Evolutionary conservation across 2,329 filamentous ascomycete species (phyloP).

Genomic region (Aspergillus ustus): DNA sequence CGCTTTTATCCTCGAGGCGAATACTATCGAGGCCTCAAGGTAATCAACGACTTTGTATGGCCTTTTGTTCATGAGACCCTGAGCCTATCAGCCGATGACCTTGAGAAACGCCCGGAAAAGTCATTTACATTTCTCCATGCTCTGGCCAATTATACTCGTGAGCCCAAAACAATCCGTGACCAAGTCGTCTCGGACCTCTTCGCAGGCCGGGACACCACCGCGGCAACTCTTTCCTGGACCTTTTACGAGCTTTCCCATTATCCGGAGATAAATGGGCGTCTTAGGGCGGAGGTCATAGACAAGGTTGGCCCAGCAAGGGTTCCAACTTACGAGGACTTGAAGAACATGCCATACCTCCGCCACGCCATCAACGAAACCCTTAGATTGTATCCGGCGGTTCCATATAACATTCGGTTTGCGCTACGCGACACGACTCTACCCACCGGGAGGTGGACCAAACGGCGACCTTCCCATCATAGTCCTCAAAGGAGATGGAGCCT

Average conservation of each 20-base stretch:
- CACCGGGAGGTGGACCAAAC: conserved; percentile 10
- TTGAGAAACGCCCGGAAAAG: conserved; percentile 1
- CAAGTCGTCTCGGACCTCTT: conserved; percentile 7
- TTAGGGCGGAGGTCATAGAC: conserved; percentile 4
- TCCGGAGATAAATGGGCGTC: background rate
- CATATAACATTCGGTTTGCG: conserved; percentile 13
- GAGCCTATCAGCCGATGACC: background rate
- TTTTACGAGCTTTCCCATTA: conserved; percentile 15
- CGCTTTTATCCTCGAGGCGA: conserved; percentile 5
- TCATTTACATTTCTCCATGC: conserved; percentile 13
- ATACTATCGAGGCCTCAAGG: conserved; percentile 9
- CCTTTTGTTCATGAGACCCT: conserved; percentile 10
- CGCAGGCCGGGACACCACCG: conserved; percentile 12
- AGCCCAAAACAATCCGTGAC: conserved; percentile 11
- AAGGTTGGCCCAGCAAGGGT: conserved; percentile 3
- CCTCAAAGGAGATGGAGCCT: conserved; percentile 8
- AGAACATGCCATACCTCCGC: conserved; percentile 9
- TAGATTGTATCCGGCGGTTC: conserved; percentile 11
- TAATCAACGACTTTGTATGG: conserved; percentile 13
- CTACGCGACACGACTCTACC: conserved; percentile 8
- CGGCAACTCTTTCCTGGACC: conserved; percentile 11
- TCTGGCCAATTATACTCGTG: conserved; percentile 10
- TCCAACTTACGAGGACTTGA: conserved; percentile 11
- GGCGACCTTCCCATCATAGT: conserved; percentile 10
- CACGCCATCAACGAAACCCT: conserved; percentile 14